Percentiles rank a stretch among this genome's conserved stretches.
Conservation (phyloP, 2,329 filamentous ascomycete genomes). For the Spiromastix sp. region DNA sequence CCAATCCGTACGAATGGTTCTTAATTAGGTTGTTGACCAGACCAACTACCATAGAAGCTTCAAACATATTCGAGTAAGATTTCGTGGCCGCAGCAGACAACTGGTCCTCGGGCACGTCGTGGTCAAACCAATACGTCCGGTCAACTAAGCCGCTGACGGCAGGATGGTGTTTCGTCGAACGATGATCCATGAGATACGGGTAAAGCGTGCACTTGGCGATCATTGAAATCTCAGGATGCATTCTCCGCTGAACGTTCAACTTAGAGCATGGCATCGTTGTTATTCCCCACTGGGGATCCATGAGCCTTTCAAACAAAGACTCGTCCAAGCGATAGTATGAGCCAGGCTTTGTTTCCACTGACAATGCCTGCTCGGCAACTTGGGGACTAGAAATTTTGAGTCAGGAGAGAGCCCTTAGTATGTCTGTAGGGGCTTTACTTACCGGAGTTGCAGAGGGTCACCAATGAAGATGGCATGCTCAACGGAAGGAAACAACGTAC, state of each 20-base stretch:
- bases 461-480: constrained; percentile 31
- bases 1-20: constrained; percentile 16
- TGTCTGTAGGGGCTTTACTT: constrained; percentile 45
- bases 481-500: constrained; percentile 27
- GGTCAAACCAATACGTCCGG: constrained; percentile 21
- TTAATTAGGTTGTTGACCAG: constrained; percentile 19
- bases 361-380: constrained; percentile 34
- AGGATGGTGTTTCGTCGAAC: constrained; percentile 8
- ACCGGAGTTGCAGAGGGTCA: constrained; percentile 29
- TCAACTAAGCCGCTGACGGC: constrained; percentile 15
- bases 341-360: constrained; percentile 40
- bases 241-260: constrained; percentile 20
- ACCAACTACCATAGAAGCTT: constrained; percentile 19
- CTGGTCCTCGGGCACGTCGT: constrained; percentile 15
- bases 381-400: constrained; percentile 37
- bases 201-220: constrained; percentile 18
- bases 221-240: constrained; percentile 22
- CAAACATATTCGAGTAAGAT: constrained; percentile 19
- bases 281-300: constrained; percentile 9
- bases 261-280: constrained; percentile 15
- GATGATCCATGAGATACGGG: constrained; percentile 17
- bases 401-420: constrained; percentile 40
- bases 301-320: constrained; percentile 52
- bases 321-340: constrained; percentile 45
- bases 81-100: constrained; percentile 9